A percentile compares a stretch with the other conserved stretches of the same genome.
These are phyloP conservation scores for Rhodomyrtus tomentosa DNA, from an alignment of 345 rosid genomes.

Conservation along the genomic window DNA sequence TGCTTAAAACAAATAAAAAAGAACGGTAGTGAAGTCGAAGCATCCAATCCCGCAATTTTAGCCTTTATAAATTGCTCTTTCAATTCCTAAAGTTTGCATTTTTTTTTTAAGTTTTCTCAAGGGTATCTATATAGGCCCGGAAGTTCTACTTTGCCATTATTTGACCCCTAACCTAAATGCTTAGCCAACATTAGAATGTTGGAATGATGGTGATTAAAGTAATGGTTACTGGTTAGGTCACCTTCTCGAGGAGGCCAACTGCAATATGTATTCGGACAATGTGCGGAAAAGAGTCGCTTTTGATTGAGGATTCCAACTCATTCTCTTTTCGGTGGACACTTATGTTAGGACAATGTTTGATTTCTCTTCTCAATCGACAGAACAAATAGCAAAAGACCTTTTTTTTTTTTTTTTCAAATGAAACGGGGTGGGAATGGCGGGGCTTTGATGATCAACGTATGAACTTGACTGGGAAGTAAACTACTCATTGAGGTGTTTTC, in stretches of 20 bases:
- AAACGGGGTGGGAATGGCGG: neutral
- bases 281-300: neutral
- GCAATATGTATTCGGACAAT: neutral
- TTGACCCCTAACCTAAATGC: neutral
- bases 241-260: neutral
- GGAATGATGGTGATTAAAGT: neutral
- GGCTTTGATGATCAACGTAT: neutral
- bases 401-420: neutral
- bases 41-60: neutral
- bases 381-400: neutral
- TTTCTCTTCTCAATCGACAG: neutral
- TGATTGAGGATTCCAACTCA: neutral
- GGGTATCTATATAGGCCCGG: neutral
- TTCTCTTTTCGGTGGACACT: neutral
- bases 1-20: neutral
- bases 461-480: neutral
- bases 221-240: neutral
- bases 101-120: neutral
- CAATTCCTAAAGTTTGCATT: neutral
- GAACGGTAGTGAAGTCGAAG: neutral
- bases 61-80: neutral
- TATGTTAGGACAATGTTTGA: neutral
- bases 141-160: neutral
- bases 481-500: neutral
- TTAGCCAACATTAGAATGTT: neutral